Evolutionary conservation across 2,329 filamentous ascomycete genomes (phyloP).

Genomic region (Aspergillus sp.): DNA sequence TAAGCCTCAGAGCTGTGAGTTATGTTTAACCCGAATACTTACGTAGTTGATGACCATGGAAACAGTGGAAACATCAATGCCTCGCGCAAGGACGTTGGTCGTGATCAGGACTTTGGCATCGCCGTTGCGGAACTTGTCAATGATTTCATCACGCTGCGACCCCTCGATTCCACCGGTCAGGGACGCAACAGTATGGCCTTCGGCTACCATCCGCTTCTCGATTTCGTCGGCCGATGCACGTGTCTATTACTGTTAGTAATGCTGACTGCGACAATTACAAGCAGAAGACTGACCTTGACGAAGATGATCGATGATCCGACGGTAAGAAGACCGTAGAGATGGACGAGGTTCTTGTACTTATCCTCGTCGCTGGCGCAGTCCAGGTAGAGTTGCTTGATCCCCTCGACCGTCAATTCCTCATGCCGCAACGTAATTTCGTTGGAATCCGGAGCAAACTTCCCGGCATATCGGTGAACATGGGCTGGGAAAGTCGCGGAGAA

Average conservation of each 20-base stretch:
- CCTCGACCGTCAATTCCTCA: slow-evolving; percentile 88
- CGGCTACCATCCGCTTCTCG: slow-evolving; percentile 70
- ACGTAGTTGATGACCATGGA: slow-evolving; percentile 98
- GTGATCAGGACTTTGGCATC: slow-evolving; percentile 93
- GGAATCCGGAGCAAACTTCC: slow-evolving; percentile 72
- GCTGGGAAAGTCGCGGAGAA: slow-evolving; percentile 94
- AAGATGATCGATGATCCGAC: slow-evolving; percentile 98
- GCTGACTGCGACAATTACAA: not conserved
- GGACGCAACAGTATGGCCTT: slow-evolving; percentile 86
- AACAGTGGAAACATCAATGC: slow-evolving; percentile 84
- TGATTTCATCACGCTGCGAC: slow-evolving; percentile 67
- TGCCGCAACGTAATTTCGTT: slow-evolving; percentile 81
- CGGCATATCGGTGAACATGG: slow-evolving; percentile 73
- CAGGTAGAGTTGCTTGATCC: slow-evolving; percentile 96
- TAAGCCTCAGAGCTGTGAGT: slow-evolving; percentile 6
- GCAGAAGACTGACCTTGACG: slow-evolving; percentile 57
- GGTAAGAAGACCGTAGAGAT: slow-evolving; percentile 92
- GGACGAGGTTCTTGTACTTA: slow-evolving; percentile 82
- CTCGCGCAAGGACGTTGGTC: slow-evolving; percentile 90
- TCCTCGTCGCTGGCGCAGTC: slow-evolving; percentile 73
- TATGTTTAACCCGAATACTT: too few species aligned
- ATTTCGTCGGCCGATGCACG: slow-evolving; percentile 79
- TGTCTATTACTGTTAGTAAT: slow-evolving; percentile 46
- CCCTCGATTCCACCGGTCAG: slow-evolving; percentile 85
- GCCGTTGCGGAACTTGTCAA: slow-evolving; percentile 77